Conservation (phyloP, 2,329 filamentous ascomycete species). For the Dendrostoma leiphaemia region DNA sequence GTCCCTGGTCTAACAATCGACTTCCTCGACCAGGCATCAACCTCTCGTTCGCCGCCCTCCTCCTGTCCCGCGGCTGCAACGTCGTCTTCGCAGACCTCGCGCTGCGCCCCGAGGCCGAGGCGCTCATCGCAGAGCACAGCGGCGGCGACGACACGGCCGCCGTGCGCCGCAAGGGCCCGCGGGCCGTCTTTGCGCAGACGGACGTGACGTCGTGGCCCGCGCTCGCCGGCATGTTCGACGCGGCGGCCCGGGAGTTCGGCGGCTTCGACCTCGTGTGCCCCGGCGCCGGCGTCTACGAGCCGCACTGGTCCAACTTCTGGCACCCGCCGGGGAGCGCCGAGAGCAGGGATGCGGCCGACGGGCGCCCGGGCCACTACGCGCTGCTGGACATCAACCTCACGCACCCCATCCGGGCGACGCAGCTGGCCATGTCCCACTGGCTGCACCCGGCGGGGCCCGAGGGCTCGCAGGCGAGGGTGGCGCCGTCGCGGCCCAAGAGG, state of each 20-base stretch:
- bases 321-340: slow-evolving; percentile 35
- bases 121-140: slow-evolving; percentile 27
- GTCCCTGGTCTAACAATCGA: background rate
- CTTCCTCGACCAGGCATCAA: slow-evolving; percentile 35
- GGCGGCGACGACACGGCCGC: too few relatives aligned
- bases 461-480: slow-evolving; percentile 19
- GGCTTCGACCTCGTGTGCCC: slow-evolving; percentile 42
- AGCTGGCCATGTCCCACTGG: slow-evolving; percentile 39
- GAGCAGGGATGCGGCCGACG: slow-evolving; percentile 29
- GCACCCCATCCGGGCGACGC: slow-evolving; percentile 39
- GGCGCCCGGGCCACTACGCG: slow-evolving; percentile 28
- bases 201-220: slow-evolving; percentile 43
- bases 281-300: slow-evolving; percentile 47
- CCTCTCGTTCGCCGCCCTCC: slow-evolving; percentile 40
- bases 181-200: slow-evolving; percentile 41
- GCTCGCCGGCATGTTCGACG: slow-evolving; percentile 33
- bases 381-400: slow-evolving; percentile 40
- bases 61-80: slow-evolving; percentile 40
- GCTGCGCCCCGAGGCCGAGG: slow-evolving; percentile 40
- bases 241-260: slow-evolving; percentile 34
- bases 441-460: slow-evolving; percentile 24
- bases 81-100: slow-evolving; percentile 44
- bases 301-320: slow-evolving; percentile 41
- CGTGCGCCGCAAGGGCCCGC: slow-evolving; percentile 23
- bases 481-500: slow-evolving; percentile 30